Conservation (phyloP, 1,284 basidiomycete genomes). For the Ustilago loliicola region DNA sequence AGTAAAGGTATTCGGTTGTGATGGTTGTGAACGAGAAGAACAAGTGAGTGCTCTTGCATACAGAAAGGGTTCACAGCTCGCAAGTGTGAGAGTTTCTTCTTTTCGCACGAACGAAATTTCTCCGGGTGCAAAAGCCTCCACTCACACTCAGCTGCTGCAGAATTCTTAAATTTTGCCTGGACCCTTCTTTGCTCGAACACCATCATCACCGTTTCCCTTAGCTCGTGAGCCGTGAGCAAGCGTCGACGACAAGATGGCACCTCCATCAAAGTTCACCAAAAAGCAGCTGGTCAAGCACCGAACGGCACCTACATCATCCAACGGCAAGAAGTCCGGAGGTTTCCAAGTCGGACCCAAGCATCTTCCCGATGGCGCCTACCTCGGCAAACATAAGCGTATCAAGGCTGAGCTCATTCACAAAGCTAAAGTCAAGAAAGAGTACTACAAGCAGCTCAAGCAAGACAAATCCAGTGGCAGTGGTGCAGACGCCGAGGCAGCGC, state of each 20-base stretch:
- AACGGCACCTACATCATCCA: conserved; percentile 33
- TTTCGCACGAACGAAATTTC: conserved; percentile 20
- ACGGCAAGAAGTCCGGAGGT: conserved; percentile 47
- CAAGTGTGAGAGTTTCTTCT: conserved; percentile 12
- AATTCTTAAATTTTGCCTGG: background rate
- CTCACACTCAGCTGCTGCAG: background rate
- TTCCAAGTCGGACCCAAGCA: conserved; percentile 67
- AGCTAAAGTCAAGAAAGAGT: conserved; percentile 74
- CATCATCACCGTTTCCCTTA: background rate
- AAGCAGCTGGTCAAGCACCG: conserved; percentile 63
- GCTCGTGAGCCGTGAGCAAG: background rate
- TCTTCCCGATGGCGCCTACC: conserved; percentile 66
- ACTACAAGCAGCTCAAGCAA: conserved; percentile 73
- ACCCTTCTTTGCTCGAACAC: conserved; percentile 4
- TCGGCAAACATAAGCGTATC: conserved; percentile 73
- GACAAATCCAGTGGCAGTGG: conserved; percentile 58
- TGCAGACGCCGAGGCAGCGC: conserved; percentile 27
- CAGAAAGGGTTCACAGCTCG: conserved; percentile 14
- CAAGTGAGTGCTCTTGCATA: background rate
- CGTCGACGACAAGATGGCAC: conserved; percentile 19
- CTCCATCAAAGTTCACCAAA: conserved; percentile 41
- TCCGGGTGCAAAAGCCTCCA: background rate
- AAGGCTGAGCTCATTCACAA: conserved; percentile 74
- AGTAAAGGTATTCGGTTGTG: background rate
- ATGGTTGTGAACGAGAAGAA: conserved; percentile 5